phyloP scores from a whole-genome alignment of 140 eudicot species.

The Cichorium intybus region DNA sequence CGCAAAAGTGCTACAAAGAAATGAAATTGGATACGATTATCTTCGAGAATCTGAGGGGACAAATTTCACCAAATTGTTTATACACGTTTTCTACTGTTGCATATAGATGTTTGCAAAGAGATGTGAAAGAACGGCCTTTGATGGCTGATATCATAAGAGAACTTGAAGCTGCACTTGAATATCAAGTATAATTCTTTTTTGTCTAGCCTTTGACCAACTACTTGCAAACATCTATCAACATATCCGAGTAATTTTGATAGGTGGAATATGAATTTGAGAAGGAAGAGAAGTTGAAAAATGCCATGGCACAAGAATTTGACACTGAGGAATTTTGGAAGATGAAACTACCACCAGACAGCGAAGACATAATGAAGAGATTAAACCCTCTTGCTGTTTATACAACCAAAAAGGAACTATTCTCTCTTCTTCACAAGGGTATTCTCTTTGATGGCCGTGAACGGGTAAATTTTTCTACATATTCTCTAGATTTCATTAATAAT shows the following conservation, averaged over 20 bases:
- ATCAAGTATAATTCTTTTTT: background rate
- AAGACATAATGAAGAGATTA: conserved; percentile 10
- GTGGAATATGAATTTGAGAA: conserved; percentile 6
- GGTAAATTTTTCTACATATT: background rate
- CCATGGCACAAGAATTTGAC: conserved; percentile 3
- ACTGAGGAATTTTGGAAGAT: conserved; percentile 6
- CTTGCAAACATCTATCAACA: no score
- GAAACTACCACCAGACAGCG: conserved; percentile 7
- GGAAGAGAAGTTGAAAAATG: background rate
- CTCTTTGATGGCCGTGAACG: background rate
- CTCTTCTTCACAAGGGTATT: conserved; percentile 8
- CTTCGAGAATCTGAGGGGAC: background rate
- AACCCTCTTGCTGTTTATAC: conserved; percentile 1
- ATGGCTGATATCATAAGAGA: conserved; percentile 2
- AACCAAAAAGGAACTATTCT: conserved; percentile 8
- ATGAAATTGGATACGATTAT: background rate
- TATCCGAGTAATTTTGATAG: background rate
- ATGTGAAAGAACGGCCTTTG: background rate
- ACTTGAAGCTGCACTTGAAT: conserved; percentile 5
- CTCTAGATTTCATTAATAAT: background rate
- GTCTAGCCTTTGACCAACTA: background rate
- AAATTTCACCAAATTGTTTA: background rate
- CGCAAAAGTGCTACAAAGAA: background rate
- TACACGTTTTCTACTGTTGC: background rate
- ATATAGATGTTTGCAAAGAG: conserved; percentile 3